Base-by-base conservation (phyloP, 768 basidiomycete species). In the Podaxis carcinomalis region DNA sequence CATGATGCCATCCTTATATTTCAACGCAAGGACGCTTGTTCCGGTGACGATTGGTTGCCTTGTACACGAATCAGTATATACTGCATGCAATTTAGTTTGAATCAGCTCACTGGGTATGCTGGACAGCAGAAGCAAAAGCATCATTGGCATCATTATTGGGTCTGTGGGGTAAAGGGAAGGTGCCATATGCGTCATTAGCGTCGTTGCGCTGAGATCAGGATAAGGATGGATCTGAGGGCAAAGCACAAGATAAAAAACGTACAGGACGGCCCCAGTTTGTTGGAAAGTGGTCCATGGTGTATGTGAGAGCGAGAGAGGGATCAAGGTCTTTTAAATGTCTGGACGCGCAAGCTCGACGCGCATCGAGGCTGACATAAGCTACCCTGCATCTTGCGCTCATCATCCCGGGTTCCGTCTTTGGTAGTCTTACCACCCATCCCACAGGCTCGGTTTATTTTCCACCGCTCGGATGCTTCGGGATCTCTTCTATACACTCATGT, bases 1-100 rank as follows among this genome's bases (percentile, higher is more conserved):
- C 92, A 99, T 96, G 65, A 99, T 85, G 7, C 97, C 97, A 68
- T 93, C 94, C 74, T 95, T 94, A 82, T 83, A 98, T 75, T 92
- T 92, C 74, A 99, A 80, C 2, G 90, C 97, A 36, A 99, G 82
- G 4, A 99, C 94, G 59, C 90, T 92, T n/a, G 96, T 95, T 61
- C 96, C 97, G 0, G 96, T 98, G 7, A 98, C 93, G 62, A 98
- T 88, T 9, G 97, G 97, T 68, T 95, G 90, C 69, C 92, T 94
- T 47, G 25, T 46, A 13, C 46, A 11, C n/a, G 47, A 5, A 49
- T 59, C 10, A 64, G 55, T 3, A 5, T 19, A 4, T 11, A 1
- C 3, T 10, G 23, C n/a, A 54, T 49, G n/a, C 28, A 42, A n/a
- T 0, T 4, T n/a, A 1, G n/a, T 2, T 4, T 51, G 32, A 1